Conservation (phyloP, 177 flowering plant genomes). For the Vitis hybrid region DNA sequence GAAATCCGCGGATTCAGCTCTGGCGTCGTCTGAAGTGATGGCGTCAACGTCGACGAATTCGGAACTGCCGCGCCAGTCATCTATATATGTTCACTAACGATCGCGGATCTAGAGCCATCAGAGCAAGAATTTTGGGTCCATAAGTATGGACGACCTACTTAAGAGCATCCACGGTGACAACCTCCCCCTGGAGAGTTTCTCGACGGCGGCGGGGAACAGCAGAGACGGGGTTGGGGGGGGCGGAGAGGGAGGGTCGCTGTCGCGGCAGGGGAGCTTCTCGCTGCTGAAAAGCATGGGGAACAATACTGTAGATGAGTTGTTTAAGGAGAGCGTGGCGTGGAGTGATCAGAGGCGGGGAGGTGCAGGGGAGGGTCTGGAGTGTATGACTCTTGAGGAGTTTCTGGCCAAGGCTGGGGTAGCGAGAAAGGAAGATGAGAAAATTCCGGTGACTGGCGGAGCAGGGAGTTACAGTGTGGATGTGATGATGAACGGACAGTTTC, state of each 20-base stretch:
- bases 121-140: conserved; percentile 16
- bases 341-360: conserved; percentile 9
- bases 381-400: conserved; percentile 60
- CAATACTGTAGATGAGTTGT: conserved; percentile 47
- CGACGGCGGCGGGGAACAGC: conserved; percentile 4
- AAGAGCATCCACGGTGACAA: conserved; percentile 35
- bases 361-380: conserved; percentile 12
- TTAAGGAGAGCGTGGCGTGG: conserved; percentile 50
- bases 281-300: background rate
- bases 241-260: background rate
- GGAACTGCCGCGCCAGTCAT: conserved; percentile 38
- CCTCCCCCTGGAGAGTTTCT: background rate
- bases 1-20: conserved; percentile 12
- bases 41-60: conserved; percentile 33
- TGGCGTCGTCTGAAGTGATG: conserved; percentile 53
- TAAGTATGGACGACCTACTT: conserved; percentile 47
- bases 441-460: conserved; percentile 6
- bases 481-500: conserved; percentile 14
- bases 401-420: conserved; percentile 47
- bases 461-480: conserved; percentile 19
- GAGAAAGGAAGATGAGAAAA: conserved; percentile 41
- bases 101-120: conserved; percentile 24
- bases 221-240: background rate
- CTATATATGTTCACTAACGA: conserved; percentile 23
- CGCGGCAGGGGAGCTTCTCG: background rate